A percentile compares a stretch with the other conserved stretches of the same genome.
These are phyloP conservation scores for Withania somnifera DNA, from an alignment of 305 asterid genomes.

Conservation along the genomic window DNA sequence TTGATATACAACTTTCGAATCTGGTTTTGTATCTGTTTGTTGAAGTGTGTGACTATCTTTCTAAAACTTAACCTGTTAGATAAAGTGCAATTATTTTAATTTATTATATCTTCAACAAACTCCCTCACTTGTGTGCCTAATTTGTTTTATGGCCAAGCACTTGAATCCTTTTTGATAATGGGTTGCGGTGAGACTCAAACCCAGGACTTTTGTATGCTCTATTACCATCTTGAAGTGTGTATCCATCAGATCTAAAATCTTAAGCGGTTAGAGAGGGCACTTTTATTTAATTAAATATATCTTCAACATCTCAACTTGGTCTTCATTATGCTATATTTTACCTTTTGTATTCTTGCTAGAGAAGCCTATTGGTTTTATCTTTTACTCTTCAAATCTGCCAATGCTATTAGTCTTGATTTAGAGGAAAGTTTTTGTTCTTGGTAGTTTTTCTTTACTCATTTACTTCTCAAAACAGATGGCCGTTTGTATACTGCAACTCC, in stretches of 20 bases:
- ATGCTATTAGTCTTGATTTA: neutral
- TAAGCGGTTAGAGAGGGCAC: neutral
- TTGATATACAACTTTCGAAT: neutral
- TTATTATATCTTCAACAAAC: neutral
- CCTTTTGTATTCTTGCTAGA: neutral
- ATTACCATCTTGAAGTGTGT: neutral
- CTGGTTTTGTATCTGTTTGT: neutral
- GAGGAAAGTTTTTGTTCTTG: neutral
- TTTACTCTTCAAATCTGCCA: neutral
- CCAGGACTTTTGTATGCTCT: neutral
- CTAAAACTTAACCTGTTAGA: neutral
- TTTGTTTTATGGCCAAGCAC: neutral
- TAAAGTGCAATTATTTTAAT: neutral
- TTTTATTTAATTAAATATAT: neutral
- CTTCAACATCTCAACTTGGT: neutral
- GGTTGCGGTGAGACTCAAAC: neutral
- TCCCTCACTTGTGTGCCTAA: neutral
- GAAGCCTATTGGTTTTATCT: neutral
- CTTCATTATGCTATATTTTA: neutral
- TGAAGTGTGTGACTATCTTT: neutral
- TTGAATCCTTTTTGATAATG: neutral
- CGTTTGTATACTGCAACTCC: conserved; percentile 78
- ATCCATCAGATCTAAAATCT: neutral
- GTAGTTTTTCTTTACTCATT: conserved; percentile 7
- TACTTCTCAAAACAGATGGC: conserved; percentile 45